phyloP scores from a whole-genome alignment of 1,284 basidiomycete species.

The Coniferiporia weirii region DNA sequence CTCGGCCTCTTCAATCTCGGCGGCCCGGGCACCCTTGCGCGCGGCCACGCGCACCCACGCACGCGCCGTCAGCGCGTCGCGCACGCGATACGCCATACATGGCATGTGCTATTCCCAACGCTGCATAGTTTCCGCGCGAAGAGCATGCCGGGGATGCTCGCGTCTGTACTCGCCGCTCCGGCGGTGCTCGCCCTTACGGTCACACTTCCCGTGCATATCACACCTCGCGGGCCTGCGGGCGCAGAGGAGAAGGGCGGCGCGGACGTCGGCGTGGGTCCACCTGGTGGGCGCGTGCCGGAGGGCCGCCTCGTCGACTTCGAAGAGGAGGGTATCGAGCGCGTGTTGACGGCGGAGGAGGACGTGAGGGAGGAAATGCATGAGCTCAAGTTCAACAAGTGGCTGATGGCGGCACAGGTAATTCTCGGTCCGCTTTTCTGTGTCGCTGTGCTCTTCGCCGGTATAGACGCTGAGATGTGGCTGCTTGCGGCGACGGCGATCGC shows the following conservation, averaged over 20 bases:
- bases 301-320: constrained; percentile 58
- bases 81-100: constrained; percentile 37
- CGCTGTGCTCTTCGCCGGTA: constrained; percentile 68
- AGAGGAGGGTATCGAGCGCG: constrained; percentile 61
- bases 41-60: constrained; percentile 38
- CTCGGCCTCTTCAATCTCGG: background rate
- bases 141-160: constrained; percentile 65
- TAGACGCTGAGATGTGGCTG: constrained; percentile 44
- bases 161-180: constrained; percentile 79
- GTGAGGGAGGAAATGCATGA: constrained; percentile 59
- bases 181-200: constrained; percentile 83
- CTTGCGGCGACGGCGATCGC: constrained; percentile 49
- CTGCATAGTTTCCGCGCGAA: constrained; percentile 74
- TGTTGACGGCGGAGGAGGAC: constrained; percentile 60
- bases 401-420: constrained; percentile 76
- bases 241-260: constrained; percentile 39
- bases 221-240: constrained; percentile 41
- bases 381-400: constrained; percentile 71
- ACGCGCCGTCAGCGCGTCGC: constrained; percentile 39
- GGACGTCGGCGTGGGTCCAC: constrained; percentile 20
- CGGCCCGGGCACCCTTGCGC: constrained; percentile 30
- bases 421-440: constrained; percentile 75
- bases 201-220: constrained; percentile 86
- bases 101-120: constrained; percentile 80
- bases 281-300: constrained; percentile 28